These are phyloP conservation scores for Stereum hirsutum DNA, from an alignment of 1,284 basidiomycete species.

Conservation along the genomic window DNA sequence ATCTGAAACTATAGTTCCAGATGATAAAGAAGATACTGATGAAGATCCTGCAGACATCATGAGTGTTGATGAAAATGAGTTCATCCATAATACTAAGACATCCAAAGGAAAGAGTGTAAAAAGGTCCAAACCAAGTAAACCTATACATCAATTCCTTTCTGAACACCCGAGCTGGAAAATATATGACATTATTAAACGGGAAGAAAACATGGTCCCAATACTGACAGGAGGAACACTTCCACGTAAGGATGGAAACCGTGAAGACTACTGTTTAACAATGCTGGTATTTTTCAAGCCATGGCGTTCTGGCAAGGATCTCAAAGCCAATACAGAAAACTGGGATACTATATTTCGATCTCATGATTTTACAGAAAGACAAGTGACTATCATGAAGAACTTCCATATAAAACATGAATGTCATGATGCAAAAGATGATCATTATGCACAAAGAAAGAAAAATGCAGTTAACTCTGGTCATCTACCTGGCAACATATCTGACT, in stretches of 20 bases:
- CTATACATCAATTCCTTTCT: conserved; percentile 2
- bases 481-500: too few relatives aligned
- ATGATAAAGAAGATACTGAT: too few relatives aligned
- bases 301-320: not conserved
- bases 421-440: too few relatives aligned
- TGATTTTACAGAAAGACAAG: not conserved
- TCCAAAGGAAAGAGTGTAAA: not conserved
- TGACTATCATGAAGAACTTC: not conserved
- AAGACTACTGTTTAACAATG: conserved; percentile 13
- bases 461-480: too few relatives aligned
- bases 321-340: not conserved
- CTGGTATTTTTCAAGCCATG: conserved; percentile 3
- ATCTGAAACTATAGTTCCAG: too few relatives aligned
- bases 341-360: not conserved
- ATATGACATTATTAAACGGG: not conserved
- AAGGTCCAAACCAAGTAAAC: conserved; percentile 4
- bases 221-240: conserved; percentile 13
- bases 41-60: too few relatives aligned
- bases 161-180: not conserved
- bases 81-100: not conserved
- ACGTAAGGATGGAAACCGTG: conserved; percentile 12
- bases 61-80: too few relatives aligned
- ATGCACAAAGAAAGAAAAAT: too few relatives aligned
- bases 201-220: conserved; percentile 5
- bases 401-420: conserved; percentile 16